These are phyloP conservation scores for Nothopassalora personata DNA, from an alignment of 2,329 filamentous ascomycete species.

Conservation along the genomic window DNA sequence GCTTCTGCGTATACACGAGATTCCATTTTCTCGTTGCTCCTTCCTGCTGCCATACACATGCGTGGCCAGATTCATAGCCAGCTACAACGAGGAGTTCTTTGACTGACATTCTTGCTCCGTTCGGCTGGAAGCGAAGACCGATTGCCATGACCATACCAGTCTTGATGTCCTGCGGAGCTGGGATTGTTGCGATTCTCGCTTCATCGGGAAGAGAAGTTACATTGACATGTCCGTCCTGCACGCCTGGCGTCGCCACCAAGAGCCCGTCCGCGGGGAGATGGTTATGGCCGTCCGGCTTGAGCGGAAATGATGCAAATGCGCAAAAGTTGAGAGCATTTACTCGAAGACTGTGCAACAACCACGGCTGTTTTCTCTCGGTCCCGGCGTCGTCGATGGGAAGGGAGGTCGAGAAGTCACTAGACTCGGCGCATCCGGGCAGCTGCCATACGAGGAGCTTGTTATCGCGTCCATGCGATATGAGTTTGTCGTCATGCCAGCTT, in stretches of 20 bases:
- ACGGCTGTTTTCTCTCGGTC: conserved; percentile 58
- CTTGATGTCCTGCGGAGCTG: conserved; percentile 46
- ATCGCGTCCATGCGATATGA: conserved; percentile 93
- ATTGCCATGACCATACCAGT: conserved; percentile 87
- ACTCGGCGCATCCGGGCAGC: conserved; percentile 56
- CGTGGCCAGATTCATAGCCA: conserved; percentile 81
- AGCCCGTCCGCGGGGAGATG: conserved; percentile 36
- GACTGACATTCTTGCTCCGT: conserved; percentile 33
- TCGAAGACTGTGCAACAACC: conserved; percentile 75
- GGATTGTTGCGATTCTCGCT: conserved; percentile 57
- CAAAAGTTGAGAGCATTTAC: conserved; percentile 98
- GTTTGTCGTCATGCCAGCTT: conserved; percentile 63
- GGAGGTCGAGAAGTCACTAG: conserved; percentile 57
- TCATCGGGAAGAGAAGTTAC: conserved; percentile 78
- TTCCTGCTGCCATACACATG: conserved; percentile 49
- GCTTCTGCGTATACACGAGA: conserved; percentile 57
- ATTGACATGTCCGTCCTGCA: conserved; percentile 58
- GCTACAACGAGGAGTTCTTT: conserved; percentile 58
- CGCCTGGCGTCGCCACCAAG: conserved; percentile 69
- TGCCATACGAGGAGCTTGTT: conserved; percentile 84
- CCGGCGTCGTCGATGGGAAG: conserved; percentile 62
- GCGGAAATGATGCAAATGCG: conserved; percentile 61
- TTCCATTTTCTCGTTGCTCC: conserved; percentile 45
- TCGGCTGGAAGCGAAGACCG: conserved; percentile 38
- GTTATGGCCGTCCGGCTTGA: conserved; percentile 4